Percentiles rank a stretch among this genome's conserved stretches.
phyloP scores from a whole-genome alignment of 768 basidiomycete species.

The Rhodotorula diobovata region DNA sequence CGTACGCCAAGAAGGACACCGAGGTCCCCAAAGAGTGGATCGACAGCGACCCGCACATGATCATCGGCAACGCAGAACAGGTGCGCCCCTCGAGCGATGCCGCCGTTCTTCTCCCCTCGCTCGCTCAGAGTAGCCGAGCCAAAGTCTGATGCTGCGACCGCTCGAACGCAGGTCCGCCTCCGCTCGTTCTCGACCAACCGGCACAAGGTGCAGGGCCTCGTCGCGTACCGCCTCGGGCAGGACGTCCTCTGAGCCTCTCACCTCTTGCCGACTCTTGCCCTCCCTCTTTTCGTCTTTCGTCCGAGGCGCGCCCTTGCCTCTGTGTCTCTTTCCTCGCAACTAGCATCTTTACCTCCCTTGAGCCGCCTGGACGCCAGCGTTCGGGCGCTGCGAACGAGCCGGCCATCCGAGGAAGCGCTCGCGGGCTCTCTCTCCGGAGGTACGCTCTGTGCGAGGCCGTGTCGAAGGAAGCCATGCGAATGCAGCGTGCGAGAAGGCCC shows the following conservation, averaged over 20 bases:
- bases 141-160: neutral
- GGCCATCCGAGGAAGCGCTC: too few species aligned
- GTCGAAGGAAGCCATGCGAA: too few species aligned
- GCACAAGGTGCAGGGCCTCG: constrained; percentile 97
- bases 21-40: constrained; percentile 95
- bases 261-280: too few species aligned
- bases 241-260: constrained; percentile 9
- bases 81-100: constrained; percentile 65
- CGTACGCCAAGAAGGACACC: constrained; percentile 86
- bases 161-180: constrained; percentile 63
- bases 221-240: constrained; percentile 61
- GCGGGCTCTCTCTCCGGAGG: too few species aligned
- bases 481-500: too few species aligned
- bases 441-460: too few species aligned
- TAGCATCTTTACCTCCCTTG: too few species aligned
- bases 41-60: constrained; percentile 58
- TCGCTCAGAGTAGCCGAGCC: constrained; percentile 1
- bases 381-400: too few species aligned
- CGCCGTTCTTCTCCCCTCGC: constrained; percentile 55
- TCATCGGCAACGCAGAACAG: constrained; percentile 54
- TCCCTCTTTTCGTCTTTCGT: neutral
- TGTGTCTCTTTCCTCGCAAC: too few species aligned
- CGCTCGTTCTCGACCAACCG: constrained; percentile 94
- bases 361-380: too few species aligned
- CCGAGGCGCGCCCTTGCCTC: too few species aligned